Evolutionary conservation across 1,139 yeast species (phyloP).

Genomic region (Suhomyces coccinellae): DNA sequence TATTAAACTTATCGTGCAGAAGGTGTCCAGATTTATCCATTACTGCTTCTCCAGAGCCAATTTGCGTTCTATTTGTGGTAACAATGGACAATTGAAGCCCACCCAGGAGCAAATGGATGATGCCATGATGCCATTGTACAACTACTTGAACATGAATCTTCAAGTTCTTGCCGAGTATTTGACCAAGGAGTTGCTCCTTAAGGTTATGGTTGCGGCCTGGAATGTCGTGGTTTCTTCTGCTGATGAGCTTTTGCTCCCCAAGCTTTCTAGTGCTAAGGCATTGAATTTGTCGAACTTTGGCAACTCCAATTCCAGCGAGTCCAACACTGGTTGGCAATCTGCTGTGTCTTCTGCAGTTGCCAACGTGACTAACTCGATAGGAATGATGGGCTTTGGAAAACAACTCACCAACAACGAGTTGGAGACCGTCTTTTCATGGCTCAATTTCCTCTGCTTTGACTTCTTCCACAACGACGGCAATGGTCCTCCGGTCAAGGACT

Average conservation of each 20-base stretch:
- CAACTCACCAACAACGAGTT: conserved; percentile 61
- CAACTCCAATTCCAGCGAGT: conserved; percentile 4
- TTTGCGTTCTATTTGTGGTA: conserved; percentile 55
- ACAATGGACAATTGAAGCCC: conserved; percentile 45
- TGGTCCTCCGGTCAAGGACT: conserved; percentile 70
- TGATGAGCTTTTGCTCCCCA: conserved; percentile 70
- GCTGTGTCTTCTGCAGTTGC: conserved; percentile 52
- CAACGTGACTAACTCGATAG: conserved; percentile 44
- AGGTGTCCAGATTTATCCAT: conserved; percentile 47
- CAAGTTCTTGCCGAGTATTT: conserved; percentile 64
- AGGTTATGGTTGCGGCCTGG: conserved; percentile 82
- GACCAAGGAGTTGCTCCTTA: conserved; percentile 56
- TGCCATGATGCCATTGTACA: conserved; percentile 73
- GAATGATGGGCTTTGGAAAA: conserved; percentile 52
- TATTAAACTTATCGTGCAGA: conserved; percentile 65
- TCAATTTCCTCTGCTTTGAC: conserved; percentile 61
- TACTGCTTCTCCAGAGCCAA: conserved; percentile 45
- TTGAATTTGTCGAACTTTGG: conserved; percentile 23
- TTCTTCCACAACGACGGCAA: conserved; percentile 83
- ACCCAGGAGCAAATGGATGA: conserved; percentile 59
- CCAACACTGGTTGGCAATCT: conserved; percentile 44
- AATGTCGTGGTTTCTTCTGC: conserved; percentile 61
- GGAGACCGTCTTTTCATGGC: conserved; percentile 73
- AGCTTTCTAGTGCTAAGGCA: conserved; percentile 59
- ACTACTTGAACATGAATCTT: conserved; percentile 70